These are phyloP conservation scores for Macroventuria anomochaeta DNA, from an alignment of 2,329 filamentous ascomycete genomes.

Conservation along the genomic window DNA sequence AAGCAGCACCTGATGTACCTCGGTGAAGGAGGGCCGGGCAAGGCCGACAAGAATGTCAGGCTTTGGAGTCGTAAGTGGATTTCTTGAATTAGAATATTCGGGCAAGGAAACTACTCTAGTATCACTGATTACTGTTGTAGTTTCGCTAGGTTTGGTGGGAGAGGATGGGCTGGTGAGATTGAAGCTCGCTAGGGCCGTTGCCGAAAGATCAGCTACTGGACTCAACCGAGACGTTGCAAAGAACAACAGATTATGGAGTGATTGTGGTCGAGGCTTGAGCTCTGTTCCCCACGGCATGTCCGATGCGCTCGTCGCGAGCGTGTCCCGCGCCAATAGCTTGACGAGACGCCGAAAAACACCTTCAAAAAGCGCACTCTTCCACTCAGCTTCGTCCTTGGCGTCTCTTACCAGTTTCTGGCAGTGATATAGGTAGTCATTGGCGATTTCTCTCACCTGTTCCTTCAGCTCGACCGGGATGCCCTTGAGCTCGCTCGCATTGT, in stretches of 20 bases:
- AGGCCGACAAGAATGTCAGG: slow-evolving; percentile 4
- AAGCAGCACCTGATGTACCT: slow-evolving; percentile 1
- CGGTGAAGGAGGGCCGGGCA: background rate
- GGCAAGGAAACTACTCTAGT: background rate
- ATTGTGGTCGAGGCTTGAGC: slow-evolving; percentile 4
- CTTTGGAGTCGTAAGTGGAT: slow-evolving; percentile 4
- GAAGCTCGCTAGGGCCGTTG: background rate
- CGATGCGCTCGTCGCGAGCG: slow-evolving; percentile 4
- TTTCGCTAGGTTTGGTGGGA: background rate
- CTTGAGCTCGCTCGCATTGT: background rate
- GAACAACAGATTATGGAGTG: background rate
- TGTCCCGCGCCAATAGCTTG: background rate
- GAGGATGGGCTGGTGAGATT: background rate
- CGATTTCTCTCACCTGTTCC: background rate
- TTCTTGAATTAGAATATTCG: background rate
- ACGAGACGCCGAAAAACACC: background rate
- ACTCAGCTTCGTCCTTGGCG: slow-evolving; percentile 4
- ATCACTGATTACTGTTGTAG: slow-evolving; percentile 1
- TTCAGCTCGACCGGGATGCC: background rate
- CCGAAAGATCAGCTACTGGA: background rate
- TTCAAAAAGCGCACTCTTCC: slow-evolving; percentile 1
- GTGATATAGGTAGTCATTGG: background rate
- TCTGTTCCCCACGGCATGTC: slow-evolving; percentile 4
- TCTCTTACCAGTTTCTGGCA: slow-evolving; percentile 1
- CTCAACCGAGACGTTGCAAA: background rate